Evolutionary conservation across 345 rosid species (phyloP).

Genomic region (Dipteronia dyeriana): DNA sequence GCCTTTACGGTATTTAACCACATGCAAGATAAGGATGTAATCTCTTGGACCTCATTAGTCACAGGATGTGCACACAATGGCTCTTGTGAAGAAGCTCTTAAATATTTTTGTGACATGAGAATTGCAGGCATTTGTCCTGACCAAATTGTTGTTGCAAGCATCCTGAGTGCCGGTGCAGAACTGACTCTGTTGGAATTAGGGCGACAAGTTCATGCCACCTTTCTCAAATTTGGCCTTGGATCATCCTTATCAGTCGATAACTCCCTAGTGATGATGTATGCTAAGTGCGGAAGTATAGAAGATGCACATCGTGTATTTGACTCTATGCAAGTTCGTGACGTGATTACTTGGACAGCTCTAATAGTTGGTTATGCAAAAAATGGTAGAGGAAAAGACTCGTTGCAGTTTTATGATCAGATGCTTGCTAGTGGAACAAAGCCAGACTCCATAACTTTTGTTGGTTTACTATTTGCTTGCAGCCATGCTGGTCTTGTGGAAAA

Average conservation of each 20-base stretch:
- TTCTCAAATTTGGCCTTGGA: constrained; percentile 53
- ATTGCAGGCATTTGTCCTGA: constrained; percentile 55
- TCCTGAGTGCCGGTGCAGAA: constrained; percentile 76
- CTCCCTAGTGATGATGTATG: constrained; percentile 81
- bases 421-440: constrained; percentile 60
- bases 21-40: constrained; percentile 69
- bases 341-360: constrained; percentile 85
- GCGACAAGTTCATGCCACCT: constrained; percentile 71
- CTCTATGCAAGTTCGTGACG: constrained; percentile 57
- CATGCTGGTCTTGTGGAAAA: constrained; percentile 73
- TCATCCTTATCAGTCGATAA: constrained; percentile 71
- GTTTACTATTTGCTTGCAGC: constrained; percentile 89
- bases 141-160: constrained; percentile 58
- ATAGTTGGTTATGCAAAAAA: constrained; percentile 90
- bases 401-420: constrained; percentile 62
- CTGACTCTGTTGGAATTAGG: constrained; percentile 76
- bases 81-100: constrained; percentile 61
- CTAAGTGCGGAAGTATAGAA: constrained; percentile 74
- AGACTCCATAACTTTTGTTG: constrained; percentile 77
- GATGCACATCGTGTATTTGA: constrained; percentile 61
- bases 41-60: constrained; percentile 92
- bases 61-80: constrained; percentile 73
- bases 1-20: constrained; percentile 61
- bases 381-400: constrained; percentile 73
- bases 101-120: constrained; percentile 66